Conservation (phyloP, 1,284 basidiomycete species). For the Wallemia hederae region DNA sequence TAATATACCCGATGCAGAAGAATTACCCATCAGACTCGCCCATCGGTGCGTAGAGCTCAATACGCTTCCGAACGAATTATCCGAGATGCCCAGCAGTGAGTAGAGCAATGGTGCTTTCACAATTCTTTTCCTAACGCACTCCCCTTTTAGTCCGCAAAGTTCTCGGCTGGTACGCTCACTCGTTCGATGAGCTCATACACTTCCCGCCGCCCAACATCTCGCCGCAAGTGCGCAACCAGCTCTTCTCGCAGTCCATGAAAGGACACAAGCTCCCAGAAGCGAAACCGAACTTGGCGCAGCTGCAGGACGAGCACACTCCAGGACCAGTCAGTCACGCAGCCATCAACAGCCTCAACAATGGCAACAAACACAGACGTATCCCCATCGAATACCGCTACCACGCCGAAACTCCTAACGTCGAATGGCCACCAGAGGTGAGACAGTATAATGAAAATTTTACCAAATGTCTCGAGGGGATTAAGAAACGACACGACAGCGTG, state of each 20-base stretch:
- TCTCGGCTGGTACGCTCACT: conserved; percentile 96
- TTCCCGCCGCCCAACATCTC: conserved; percentile 51
- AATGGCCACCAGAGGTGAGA: conserved; percentile 73
- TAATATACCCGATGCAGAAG: conserved; percentile 24
- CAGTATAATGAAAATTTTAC: conserved; percentile 88
- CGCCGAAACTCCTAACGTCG: conserved; percentile 30
- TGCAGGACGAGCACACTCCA: conserved; percentile 7
- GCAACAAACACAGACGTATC: conserved; percentile 36
- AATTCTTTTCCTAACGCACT: not conserved
- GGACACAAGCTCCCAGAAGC: conserved; percentile 8
- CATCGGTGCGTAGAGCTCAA: conserved; percentile 93
- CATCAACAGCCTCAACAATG: not conserved
- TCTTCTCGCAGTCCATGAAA: conserved; percentile 15
- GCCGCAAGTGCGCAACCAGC: conserved; percentile 32
- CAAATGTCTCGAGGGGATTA: conserved; percentile 59
- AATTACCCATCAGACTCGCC: conserved; percentile 74
- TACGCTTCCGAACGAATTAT: conserved; percentile 68
- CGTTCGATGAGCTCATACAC: conserved; percentile 76
- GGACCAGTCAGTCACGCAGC: conserved; percentile 8
- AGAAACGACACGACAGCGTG: conserved; percentile 82
- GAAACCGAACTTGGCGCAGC: conserved; percentile 2
- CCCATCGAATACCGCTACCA: conserved; percentile 11
- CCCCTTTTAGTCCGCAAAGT: conserved; percentile 45
- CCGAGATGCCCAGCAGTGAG: conserved; percentile 43
- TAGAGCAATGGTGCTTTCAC: not conserved